Base-by-base conservation (phyloP, 768 basidiomycete genomes). In the Tricholoma saponaceum region DNA sequence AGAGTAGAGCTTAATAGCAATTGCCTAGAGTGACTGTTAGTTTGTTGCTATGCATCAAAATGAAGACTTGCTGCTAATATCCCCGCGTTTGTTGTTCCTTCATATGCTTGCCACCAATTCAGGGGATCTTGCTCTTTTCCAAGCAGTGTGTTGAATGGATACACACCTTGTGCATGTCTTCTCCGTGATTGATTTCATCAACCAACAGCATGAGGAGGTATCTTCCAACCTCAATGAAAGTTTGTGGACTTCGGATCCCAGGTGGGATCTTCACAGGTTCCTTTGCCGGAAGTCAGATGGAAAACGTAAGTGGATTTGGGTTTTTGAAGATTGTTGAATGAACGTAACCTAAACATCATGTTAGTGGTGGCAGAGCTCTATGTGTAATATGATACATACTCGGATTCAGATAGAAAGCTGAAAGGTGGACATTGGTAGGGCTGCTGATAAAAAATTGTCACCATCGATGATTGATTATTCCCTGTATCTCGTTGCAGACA, bases 381-480 rank as follows among this genome's bases (percentile, higher is more conserved):
- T 5, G 33, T 6, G 44, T 7, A 37, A 6, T 22, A 14, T 12
- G 26, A 22, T 23, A 55, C 49, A 22, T 58, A 74, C 69, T 47
- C 7, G 72, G 72, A 64, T 75, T 60, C 6, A 76, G 63, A 58
- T 69, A 71, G 43, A 75, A 71, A 1, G 68, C 67, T 16, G 66
- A 32, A 4, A 73, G 52, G 59, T 74, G 67, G 37, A 64, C 58
- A 56, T 74, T 72, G 1, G 64, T 66, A 3, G 67, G 68, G 6
- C 67, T 62, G 33, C 62, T 47, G n/a, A 69, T 57, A 26, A 75
- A 71, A 44, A 72, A 67, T 23, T 71, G 58, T 23, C 56, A 26
- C 59, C 66, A 76, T 30, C 70, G 60, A 7, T 25, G 12, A 39
- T 70, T 71, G 18, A 68, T 52, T 23, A 73, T 75, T 1, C 51